phyloP scores from a whole-genome alignment of 2,329 filamentous ascomycete species.

The Penicillium psychrosexuale region DNA sequence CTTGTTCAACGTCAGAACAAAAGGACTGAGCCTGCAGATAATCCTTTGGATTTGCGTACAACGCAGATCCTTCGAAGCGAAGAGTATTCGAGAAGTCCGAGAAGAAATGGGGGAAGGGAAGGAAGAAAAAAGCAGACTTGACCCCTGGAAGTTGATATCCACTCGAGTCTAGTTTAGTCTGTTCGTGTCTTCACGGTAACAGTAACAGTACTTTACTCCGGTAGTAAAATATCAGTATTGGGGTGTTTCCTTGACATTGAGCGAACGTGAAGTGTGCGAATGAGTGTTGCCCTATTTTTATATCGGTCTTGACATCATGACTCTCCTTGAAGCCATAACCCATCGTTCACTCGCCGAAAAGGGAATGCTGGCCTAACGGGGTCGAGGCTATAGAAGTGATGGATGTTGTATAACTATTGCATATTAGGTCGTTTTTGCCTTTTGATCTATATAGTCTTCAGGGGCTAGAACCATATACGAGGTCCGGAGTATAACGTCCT shows the following conservation, averaged over 20 bases:
- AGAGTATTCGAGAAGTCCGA: not conserved
- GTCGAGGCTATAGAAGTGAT: not conserved
- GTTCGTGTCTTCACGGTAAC: constrained; percentile 22
- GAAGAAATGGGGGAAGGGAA: constrained; percentile 6
- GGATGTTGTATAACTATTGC: not conserved
- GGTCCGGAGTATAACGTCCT: not conserved
- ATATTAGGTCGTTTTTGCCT: not conserved
- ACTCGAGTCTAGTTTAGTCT: constrained; percentile 22
- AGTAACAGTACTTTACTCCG: constrained; percentile 10
- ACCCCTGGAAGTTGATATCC: constrained; percentile 27
- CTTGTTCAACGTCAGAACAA: constrained; percentile 4
- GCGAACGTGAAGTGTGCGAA: not conserved
- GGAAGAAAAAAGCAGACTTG: constrained; percentile 6
- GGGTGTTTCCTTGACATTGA: not conserved
- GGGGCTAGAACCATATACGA: not conserved
- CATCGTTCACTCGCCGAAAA: not conserved
- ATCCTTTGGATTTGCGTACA: not conserved
- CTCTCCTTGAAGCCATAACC: not conserved
- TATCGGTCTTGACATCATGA: constrained; percentile 22
- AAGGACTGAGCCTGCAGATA: constrained; percentile 6
- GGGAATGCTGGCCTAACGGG: not conserved
- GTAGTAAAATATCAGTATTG: not conserved
- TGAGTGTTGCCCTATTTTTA: not conserved
- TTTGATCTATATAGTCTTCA: not conserved
- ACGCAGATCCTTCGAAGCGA: not conserved